Evolutionary conservation across 2,329 filamentous ascomycete genomes (phyloP).

Genomic region (Penicillium glabrum): DNA sequence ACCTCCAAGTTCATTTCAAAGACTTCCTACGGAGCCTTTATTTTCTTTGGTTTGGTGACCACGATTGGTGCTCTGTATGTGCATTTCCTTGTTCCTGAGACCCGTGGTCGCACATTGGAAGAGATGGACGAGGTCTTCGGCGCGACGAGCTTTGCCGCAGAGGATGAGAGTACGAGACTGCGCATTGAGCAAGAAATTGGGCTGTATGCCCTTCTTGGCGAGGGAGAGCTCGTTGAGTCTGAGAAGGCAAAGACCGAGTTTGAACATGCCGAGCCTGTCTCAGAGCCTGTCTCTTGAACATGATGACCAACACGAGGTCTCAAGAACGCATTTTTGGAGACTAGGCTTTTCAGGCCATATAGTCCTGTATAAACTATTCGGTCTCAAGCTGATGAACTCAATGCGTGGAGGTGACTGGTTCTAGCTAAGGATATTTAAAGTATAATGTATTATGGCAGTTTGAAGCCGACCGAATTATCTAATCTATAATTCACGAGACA

Average conservation of each 20-base stretch:
- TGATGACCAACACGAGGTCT: not conserved
- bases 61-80: slow-evolving; percentile 60
- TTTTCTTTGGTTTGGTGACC: slow-evolving; percentile 67
- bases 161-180: not conserved
- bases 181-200: not conserved
- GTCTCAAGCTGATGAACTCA: too few relatives aligned
- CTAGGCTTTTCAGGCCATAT: too few relatives aligned
- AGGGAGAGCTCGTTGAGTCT: not conserved
- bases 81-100: slow-evolving; percentile 54
- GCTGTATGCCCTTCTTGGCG: not conserved
- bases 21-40: slow-evolving; percentile 65
- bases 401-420: too few relatives aligned
- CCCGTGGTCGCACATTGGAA: slow-evolving; percentile 47
- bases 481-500: not conserved
- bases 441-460: too few relatives aligned
- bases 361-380: too few relatives aligned
- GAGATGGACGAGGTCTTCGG: slow-evolving; percentile 10
- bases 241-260: not conserved
- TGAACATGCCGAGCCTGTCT: not conserved
- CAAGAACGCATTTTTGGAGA: too few relatives aligned
- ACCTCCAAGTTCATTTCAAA: slow-evolving; percentile 4
- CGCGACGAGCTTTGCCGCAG: not conserved
- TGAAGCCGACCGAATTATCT: not conserved
- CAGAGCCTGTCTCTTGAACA: not conserved
- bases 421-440: too few relatives aligned